Evolutionary conservation across 192 early-diverging fungal species (phyloP).

Genomic region (Coemansia sp.): DNA sequence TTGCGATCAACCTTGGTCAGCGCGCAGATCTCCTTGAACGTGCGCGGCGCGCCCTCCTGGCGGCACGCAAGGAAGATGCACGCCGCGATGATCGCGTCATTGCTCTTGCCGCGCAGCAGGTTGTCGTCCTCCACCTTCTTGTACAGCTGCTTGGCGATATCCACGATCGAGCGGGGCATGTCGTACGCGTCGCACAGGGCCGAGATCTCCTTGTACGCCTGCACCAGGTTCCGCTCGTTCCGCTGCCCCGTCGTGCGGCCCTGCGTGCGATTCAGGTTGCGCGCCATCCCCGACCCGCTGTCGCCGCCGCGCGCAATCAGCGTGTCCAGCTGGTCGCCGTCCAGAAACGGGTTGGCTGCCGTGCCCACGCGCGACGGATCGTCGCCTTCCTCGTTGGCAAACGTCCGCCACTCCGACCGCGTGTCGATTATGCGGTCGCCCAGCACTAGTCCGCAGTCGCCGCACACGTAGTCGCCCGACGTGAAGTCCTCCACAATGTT

Average conservation of each 20-base stretch:
- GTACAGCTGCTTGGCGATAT: conserved; percentile 93
- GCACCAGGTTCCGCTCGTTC: conserved; percentile 74
- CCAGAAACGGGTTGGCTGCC: conserved; percentile 43
- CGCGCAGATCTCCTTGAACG: conserved; percentile 92
- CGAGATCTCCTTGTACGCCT: conserved; percentile 85
- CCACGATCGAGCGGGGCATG: conserved; percentile 75
- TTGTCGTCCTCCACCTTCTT: conserved; percentile 89
- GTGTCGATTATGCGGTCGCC: conserved; percentile 98
- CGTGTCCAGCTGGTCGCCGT: conserved; percentile 48
- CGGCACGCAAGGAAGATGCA: conserved; percentile 94
- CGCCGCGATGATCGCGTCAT: conserved; percentile 84
- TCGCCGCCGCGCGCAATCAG: conserved; percentile 88
- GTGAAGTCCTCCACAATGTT: conserved; percentile 96
- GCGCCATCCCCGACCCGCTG: conserved; percentile 42
- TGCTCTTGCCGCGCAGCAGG: conserved; percentile 76
- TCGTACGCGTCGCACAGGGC: conserved; percentile 86
- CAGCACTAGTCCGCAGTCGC: conserved; percentile 91
- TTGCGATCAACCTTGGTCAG: conserved; percentile 91
- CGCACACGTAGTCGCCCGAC: conserved; percentile 92
- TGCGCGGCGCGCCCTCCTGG: conserved; percentile 79
- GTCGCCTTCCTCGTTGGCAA: conserved; percentile 53
- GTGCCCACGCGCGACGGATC: conserved; percentile 52
- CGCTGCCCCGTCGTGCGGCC: conserved; percentile 71
- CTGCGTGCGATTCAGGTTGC: conserved; percentile 48
- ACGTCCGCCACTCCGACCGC: conserved; percentile 90